phyloP scores from a whole-genome alignment of 208 protist species.

The Wallacemonas rigidus region DNA sequence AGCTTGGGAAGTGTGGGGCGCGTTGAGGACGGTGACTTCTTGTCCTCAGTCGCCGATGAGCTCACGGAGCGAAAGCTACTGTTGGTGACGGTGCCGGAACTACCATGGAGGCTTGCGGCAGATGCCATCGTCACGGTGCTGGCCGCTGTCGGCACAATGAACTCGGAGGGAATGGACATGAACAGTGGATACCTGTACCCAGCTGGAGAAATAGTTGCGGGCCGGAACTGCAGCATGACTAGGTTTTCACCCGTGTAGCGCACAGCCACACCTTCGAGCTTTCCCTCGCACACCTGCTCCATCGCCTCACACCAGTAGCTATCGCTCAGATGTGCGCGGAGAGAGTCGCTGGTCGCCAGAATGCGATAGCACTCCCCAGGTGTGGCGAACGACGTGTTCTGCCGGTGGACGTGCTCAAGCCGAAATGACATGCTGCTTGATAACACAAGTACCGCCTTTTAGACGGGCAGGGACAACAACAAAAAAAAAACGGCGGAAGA shows the following conservation, averaged over 20 bases:
- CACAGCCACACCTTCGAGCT: constrained; percentile 79
- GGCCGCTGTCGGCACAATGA: constrained; percentile 62
- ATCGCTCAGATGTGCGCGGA: constrained; percentile 81
- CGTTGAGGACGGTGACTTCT: constrained; percentile 11
- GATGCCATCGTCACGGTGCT: constrained; percentile 24
- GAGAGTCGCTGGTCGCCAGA: constrained; percentile 64
- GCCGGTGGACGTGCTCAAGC: constrained; percentile 23
- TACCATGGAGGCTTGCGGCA: constrained; percentile 30
- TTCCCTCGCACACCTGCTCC: constrained; percentile 88
- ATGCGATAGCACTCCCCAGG: constrained; percentile 77
- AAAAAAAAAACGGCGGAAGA: no score
- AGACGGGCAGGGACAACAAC: no score
- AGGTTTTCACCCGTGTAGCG: constrained; percentile 88
- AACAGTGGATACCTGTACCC: constrained; percentile 89
- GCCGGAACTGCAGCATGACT: constrained; percentile 85
- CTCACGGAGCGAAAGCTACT: constrained; percentile 36
- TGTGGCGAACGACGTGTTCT: constrained; percentile 64
- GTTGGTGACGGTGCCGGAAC: constrained; percentile 41
- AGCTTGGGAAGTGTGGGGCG: constrained; percentile 39
- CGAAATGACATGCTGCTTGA: constrained; percentile 39
- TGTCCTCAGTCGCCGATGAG: constrained; percentile 7
- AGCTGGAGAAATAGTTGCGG: constrained; percentile 62
- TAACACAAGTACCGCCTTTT: no score
- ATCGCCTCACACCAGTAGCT: constrained; percentile 91
- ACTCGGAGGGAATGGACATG: constrained; percentile 90